Conservation (phyloP, 2,329 filamentous ascomycete genomes). For the Kalaharituber pfeilii region DNA sequence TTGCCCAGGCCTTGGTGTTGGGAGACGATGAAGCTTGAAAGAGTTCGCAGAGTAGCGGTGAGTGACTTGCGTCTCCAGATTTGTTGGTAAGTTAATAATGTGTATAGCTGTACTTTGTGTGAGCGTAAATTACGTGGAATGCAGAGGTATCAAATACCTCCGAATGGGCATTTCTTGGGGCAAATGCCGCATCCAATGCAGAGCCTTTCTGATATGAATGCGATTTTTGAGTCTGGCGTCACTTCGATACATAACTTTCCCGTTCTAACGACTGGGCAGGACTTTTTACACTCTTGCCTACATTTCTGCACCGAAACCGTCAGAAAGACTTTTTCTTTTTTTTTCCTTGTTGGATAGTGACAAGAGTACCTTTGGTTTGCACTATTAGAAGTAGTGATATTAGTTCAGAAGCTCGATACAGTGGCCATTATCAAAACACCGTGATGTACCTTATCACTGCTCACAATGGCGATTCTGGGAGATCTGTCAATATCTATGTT, state of each 20-base stretch:
- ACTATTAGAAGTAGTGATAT: conserved; percentile 34
- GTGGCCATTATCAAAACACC: conserved; percentile 30
- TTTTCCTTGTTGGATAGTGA: too few species aligned
- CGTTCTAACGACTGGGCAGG: conserved; percentile 89
- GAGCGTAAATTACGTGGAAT: not conserved
- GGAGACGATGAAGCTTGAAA: conserved; percentile 95
- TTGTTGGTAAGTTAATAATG: conserved; percentile 99
- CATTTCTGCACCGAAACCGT: conserved; percentile 53
- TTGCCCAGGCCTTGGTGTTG: conserved; percentile 87
- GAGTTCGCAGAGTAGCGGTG: conserved; percentile 98
- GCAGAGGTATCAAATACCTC: conserved; percentile 38
- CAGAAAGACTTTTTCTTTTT: too few species aligned
- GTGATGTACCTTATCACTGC: conserved; percentile 63
- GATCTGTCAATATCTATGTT: too few species aligned
- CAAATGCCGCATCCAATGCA: conserved; percentile 99
- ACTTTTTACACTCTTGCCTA: conserved; percentile 97
- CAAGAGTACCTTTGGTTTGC: conserved; percentile 65
- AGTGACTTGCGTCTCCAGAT: conserved; percentile 93
- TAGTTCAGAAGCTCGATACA: conserved; percentile 23
- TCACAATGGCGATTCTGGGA: conserved; percentile 96
- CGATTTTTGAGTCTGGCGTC: conserved; percentile 68
- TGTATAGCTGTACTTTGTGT: conserved; percentile 43
- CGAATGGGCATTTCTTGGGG: conserved; percentile 97
- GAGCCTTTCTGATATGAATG: conserved; percentile 90
- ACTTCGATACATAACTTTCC: conserved; percentile 98